Percentiles rank a stretch among this genome's conserved stretches.
Evolutionary conservation across 179 eudicot genomes (phyloP).

Genomic region (Gypsophila paniculata): DNA sequence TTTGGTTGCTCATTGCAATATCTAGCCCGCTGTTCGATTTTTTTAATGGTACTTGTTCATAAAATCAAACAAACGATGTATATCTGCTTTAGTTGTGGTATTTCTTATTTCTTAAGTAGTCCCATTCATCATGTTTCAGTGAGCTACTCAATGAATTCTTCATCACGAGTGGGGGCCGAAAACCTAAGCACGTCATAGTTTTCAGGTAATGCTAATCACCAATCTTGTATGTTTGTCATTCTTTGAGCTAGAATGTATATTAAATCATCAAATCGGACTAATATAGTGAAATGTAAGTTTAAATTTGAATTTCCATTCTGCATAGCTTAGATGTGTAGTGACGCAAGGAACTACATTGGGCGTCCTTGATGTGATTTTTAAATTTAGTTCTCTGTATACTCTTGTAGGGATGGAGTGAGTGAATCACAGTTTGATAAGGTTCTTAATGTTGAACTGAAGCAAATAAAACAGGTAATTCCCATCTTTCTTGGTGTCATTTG

Average conservation of each 20-base stretch:
- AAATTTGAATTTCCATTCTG: constrained; percentile 8
- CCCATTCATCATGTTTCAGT: constrained; percentile 37
- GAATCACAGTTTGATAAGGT: constrained; percentile 82
- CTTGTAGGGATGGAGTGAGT: constrained; percentile 81
- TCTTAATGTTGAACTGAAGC: constrained; percentile 73
- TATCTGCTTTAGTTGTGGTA: background rate
- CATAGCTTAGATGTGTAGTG: constrained; percentile 1
- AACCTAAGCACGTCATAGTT: constrained; percentile 72
- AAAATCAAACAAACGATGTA: background rate
- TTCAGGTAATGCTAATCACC: constrained; percentile 56
- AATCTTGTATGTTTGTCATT: background rate
- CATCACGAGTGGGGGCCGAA: constrained; percentile 53
- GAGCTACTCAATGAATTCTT: constrained; percentile 74
- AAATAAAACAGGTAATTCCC: constrained; percentile 63
- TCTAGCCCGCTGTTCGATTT: background rate
- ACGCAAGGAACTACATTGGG: background rate
- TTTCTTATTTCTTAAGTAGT: constrained; percentile 11
- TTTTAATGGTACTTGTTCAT: background rate
- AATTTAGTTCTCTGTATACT: constrained; percentile 6
- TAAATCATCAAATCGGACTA: background rate
- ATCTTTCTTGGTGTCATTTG: constrained; percentile 25
- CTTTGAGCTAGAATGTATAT: constrained; percentile 7
- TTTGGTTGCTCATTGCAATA: background rate
- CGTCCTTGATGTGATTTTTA: background rate
- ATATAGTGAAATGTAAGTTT: background rate